Percentiles rank a stretch among this genome's conserved stretches.
Evolutionary conservation across 352 stramenopile species (phyloP).

Genomic region (Globisporangium heterothallicum): DNA sequence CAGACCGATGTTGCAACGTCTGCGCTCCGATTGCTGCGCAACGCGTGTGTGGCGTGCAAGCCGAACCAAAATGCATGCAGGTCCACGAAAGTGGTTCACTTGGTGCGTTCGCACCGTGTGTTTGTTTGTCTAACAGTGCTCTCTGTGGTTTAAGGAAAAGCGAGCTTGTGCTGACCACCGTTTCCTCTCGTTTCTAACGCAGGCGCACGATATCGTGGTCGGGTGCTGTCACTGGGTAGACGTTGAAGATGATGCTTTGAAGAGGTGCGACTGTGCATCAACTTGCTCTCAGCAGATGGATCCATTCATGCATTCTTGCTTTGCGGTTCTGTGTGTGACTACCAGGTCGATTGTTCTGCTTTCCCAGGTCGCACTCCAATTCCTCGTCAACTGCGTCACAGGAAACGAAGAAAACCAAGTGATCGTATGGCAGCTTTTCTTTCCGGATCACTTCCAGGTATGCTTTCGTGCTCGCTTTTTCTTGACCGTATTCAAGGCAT

Average conservation of each 20-base stretch:
- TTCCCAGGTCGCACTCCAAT: constrained; percentile 65
- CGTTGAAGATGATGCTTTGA: constrained; percentile 46
- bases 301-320: not conserved
- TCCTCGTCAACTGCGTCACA: constrained; percentile 63
- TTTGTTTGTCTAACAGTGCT: too few species aligned
- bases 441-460: constrained; percentile 67
- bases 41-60: constrained; percentile 43
- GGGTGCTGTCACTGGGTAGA: constrained; percentile 51
- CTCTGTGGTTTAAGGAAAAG: too few species aligned
- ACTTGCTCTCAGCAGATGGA: not conserved
- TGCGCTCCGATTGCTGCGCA: constrained; percentile 67
- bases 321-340: constrained; percentile 6
- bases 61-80: constrained; percentile 49
- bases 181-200: not conserved
- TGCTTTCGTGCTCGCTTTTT: not conserved
- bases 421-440: constrained; percentile 53
- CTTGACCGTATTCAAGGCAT: not conserved
- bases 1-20: constrained; percentile 26
- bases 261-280: constrained; percentile 31
- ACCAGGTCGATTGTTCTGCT: constrained; percentile 37
- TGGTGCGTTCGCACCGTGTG: too few species aligned
- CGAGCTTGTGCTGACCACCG: constrained; percentile 12
- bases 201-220: constrained; percentile 39
- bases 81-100: constrained; percentile 17
- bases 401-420: constrained; percentile 39